Evolutionary conservation across 2,329 filamentous ascomycete species (phyloP), one percentile per base, ranked within the genome.

Genomic region (Boeremia lycopersici): DNA sequence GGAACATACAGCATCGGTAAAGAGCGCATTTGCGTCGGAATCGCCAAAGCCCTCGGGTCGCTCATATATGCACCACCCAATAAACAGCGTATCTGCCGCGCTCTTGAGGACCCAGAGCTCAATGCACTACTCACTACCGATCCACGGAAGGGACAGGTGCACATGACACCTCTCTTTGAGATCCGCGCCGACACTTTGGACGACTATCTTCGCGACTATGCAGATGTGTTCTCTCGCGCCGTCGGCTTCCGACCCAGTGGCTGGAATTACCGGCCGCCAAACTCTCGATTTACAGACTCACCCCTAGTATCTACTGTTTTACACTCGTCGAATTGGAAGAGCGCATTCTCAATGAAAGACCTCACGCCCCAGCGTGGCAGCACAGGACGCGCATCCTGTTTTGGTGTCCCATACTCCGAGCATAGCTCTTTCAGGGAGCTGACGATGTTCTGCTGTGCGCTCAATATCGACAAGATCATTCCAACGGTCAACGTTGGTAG

Each of bases 1-100:
- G 95, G 95, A 39, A 99, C 95, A 0, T 99, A 99, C 77, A 96
- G 90, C 65, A 99, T 99, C 67, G 95, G 95, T 69, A 99, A 99
- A 77, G 95, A 99, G 75, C 89, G 93, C 35, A 93, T 99, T 62
- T 98, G 93, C 72, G 82, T 96, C 29, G 93, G 91, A 38, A 96
- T 99, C 60, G 95, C 95, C 4, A 86, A 88, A 65, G 93, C 93
- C 0, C 81, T 99, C 2, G 81, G 86, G 34, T 90, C 88, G 63
- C 96, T 96, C 70, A 98, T 99, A 59, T 99, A 89, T 69, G 93
- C 93, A 0, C 86, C 91, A 1, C 80, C 91, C 0, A 81, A 84
- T 48, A 99, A 99, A 77, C 89, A 91, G 72, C 86, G 87, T 59
- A 91, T 98, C 25, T 93, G 91, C 76, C 82, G 84, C 19, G 91